A percentile compares a stretch with the other conserved stretches of the same genome.
phyloP scores from a whole-genome alignment of 495 filamentous ascomycete species.

The Aspergillus wentii region DNA sequence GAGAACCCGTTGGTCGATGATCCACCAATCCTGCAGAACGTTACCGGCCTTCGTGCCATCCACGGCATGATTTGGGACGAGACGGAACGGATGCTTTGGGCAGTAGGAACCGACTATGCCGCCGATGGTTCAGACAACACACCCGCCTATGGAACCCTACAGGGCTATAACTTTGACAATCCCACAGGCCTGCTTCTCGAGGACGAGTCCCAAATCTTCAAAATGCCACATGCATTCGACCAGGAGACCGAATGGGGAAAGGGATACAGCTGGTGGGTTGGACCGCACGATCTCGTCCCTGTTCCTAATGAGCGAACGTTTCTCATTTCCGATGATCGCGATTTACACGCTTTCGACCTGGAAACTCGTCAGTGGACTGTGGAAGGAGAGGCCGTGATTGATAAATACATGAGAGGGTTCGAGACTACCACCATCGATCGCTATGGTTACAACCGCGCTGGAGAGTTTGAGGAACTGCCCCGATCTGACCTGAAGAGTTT shows the following conservation, averaged over 20 bases:
- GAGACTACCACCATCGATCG: constrained; percentile 22
- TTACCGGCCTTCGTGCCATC: constrained; percentile 23
- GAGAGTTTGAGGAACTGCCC: constrained; percentile 18
- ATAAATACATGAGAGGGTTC: constrained; percentile 21
- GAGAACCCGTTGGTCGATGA: constrained; percentile 17
- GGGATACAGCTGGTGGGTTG: constrained; percentile 23
- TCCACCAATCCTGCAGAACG: constrained; percentile 22
- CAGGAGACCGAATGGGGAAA: constrained; percentile 22
- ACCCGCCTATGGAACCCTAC: constrained; percentile 18
- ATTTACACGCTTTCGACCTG: constrained; percentile 21
- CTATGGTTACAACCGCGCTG: constrained; percentile 15
- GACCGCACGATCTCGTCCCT: constrained; percentile 25
- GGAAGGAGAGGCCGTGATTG: constrained; percentile 10
- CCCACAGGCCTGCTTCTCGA: constrained; percentile 12
- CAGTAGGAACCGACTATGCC: constrained; percentile 20
- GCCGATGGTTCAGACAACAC: constrained; percentile 22
- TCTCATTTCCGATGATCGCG: constrained; percentile 20
- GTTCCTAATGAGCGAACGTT: constrained; percentile 22
- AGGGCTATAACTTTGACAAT: constrained; percentile 20
- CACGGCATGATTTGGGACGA: constrained; percentile 30
- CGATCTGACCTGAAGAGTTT: constrained; percentile 23
- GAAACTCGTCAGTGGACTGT: constrained; percentile 9
- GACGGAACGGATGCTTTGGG: constrained; percentile 21
- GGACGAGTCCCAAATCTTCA: constrained; percentile 13
- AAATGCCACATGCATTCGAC: constrained; percentile 9